A percentile compares a stretch with the other conserved stretches of the same genome.
Conservation (phyloP, 257 asterid species). For the Gentiana straminea region DNA sequence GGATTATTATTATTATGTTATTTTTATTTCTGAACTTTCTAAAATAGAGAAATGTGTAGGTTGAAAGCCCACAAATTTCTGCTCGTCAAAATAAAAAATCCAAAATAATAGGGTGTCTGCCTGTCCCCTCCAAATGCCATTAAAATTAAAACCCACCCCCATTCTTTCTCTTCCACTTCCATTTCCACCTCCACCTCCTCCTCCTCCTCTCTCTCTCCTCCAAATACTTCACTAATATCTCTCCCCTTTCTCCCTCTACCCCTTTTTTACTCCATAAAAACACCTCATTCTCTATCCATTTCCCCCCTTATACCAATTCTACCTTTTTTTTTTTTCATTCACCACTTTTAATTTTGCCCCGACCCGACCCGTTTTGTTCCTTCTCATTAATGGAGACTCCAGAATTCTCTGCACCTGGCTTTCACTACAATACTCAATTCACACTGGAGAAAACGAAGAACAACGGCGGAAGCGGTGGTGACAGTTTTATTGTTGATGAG, state of each 20-base stretch:
- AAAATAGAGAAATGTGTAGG: too few species aligned
- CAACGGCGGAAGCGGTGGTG: constrained; percentile 8
- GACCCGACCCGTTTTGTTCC: too few species aligned
- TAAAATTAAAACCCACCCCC: constrained; percentile 13
- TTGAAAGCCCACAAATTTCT: too few species aligned
- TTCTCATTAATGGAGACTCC: constrained; percentile 43
- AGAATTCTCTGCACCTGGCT: constrained; percentile 22
- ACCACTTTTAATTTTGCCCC: background rate
- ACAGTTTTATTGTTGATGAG: constrained; percentile 66
- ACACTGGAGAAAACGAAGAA: constrained; percentile 25
- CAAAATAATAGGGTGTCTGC: constrained; percentile 44
- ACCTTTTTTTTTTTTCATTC: background rate
- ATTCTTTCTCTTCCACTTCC: constrained; percentile 20
- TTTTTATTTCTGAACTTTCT: too few species aligned
- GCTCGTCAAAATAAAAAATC: constrained; percentile 8
- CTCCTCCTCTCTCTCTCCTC: constrained; percentile 36
- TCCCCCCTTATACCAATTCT: background rate
- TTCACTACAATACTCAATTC: constrained; percentile 25
- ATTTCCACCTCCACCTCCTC: constrained; percentile 3
- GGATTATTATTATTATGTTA: too few species aligned
- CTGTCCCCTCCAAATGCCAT: constrained; percentile 56
- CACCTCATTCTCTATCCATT: constrained; percentile 1
- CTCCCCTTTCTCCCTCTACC: constrained; percentile 9
- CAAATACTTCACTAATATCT: constrained; percentile 8
- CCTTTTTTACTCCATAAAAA: too few species aligned